These are phyloP conservation scores for Helianthus annuus DNA, from an alignment of 129 eudicot genomes.

Conservation along the genomic window DNA sequence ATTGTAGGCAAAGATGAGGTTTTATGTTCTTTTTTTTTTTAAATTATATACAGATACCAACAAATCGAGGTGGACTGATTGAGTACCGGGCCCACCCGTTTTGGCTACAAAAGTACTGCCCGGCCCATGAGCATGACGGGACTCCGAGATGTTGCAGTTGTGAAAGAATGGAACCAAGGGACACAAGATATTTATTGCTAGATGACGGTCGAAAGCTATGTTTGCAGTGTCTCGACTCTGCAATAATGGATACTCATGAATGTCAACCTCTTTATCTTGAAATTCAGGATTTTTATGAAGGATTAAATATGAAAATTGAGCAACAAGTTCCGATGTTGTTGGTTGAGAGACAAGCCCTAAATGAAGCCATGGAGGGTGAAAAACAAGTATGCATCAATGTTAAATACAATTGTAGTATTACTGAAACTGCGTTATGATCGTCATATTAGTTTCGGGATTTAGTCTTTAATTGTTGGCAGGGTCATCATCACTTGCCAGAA, in stretches of 20 bases:
- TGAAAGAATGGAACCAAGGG: conserved; percentile 93
- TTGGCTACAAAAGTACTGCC: conserved; percentile 98
- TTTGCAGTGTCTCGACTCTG: conserved; percentile 87
- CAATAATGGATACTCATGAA: conserved; percentile 92
- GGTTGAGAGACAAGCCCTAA: conserved; percentile 97
- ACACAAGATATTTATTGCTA: conserved; percentile 61
- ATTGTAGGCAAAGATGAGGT: conserved; percentile 6
- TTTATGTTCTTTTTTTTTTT: neutral
- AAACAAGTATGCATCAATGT: conserved; percentile 49
- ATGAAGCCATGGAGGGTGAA: conserved; percentile 99
- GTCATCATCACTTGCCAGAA: conserved; percentile 96
- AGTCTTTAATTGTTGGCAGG: conserved; percentile 51
- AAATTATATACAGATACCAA: conserved; percentile 56
- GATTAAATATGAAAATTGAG: conserved; percentile 82
- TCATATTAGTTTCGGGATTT: neutral
- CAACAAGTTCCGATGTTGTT: conserved; percentile 86
- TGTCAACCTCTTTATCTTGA: conserved; percentile 94
- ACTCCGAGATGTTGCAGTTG: conserved; percentile 98
- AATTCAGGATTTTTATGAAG: conserved; percentile 95
- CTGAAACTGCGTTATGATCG: neutral
- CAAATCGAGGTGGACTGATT: conserved; percentile 80
- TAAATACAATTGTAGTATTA: neutral
- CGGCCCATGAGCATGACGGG: conserved; percentile 80
- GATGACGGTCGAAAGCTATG: conserved; percentile 98
- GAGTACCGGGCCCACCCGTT: conserved; percentile 96